Evolutionary conservation across 345 rosid species (phyloP), one percentile per base, ranked within the genome.

Genomic region (Eucalyptus brandiana): DNA sequence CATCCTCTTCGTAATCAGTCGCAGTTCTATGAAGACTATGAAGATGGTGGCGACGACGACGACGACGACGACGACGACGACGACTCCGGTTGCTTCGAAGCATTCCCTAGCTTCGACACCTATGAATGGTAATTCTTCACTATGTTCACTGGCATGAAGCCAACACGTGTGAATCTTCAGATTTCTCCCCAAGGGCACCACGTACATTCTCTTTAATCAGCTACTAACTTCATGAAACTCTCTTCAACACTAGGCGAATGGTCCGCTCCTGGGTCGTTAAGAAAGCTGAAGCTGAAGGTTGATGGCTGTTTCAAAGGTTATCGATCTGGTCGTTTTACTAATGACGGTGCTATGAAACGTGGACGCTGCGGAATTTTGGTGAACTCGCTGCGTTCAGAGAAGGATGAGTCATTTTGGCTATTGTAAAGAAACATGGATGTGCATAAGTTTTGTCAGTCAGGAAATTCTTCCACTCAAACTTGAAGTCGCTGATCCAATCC

Each of bases 11-110:
- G 51, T 53, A 21, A 23, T 86, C 56, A 2, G 28, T 80, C 56
- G 53, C 91, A 92, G 95, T 50, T 60, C 80, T 80, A 76, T 87
- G 91, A 86, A 40, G 89, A 91, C 48, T 37, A 40, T 24, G 88
- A 65, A 37, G 88, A 65, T 42, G n/a, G 37, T 17, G 88, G 26
- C 26, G 12, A 4, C 4, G 24, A 32, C 3, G 49, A 48, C 51
- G 18, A 45, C 1, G 10, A 32, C 3, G 49, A 48, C 51, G 18
- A 45, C 1, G 10, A 4, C 11, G 60, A 50, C 42, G n/a, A 14
- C 30, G 65, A 87, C 44, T 67, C 69, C 9, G 87, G 89, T 47
- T 90, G 94, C 90, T 67, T 30, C 3, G 40, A 42, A 67, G 37
- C 28, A 10, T 51, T 76, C 51, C 24, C 40, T 12, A 51, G 67